A percentile compares a stretch with the other conserved stretches of the same genome.
phyloP scores from a whole-genome alignment of 768 basidiomycete genomes.

The Suillus fuscotomentosus region DNA sequence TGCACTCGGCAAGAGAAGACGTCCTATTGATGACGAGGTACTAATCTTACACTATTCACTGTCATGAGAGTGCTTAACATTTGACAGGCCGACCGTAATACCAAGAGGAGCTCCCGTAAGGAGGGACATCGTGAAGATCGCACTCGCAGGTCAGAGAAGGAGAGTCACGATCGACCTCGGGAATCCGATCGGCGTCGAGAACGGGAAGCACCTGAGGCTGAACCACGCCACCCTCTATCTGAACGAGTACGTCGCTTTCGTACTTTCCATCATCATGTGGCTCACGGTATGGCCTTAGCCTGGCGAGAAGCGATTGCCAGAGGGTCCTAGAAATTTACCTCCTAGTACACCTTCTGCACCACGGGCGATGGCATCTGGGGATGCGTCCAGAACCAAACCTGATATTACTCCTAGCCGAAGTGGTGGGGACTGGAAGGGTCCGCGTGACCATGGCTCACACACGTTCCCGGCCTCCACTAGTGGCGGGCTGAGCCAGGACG shows the following conservation, averaged over 20 bases:
- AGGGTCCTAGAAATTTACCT: constrained; percentile 54
- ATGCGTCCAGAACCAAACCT: constrained; percentile 41
- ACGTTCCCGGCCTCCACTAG: constrained; percentile 18
- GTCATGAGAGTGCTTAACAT: constrained; percentile 12
- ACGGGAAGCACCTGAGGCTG: constrained; percentile 53
- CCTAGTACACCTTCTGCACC: constrained; percentile 68
- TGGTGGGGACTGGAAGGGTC: constrained; percentile 51
- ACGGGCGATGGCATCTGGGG: constrained; percentile 61
- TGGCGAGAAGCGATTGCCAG: constrained; percentile 54
- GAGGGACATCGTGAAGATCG: constrained; percentile 78
- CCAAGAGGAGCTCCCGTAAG: constrained; percentile 82
- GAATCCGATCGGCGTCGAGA: constrained; percentile 71
- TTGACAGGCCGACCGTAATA: constrained; percentile 63
- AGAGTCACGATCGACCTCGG: constrained; percentile 61
- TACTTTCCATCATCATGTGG: constrained; percentile 1
- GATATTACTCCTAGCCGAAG: constrained; percentile 36
- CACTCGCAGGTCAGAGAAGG: constrained; percentile 67
- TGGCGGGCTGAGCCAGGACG: constrained; percentile 20
- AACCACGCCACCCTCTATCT: constrained; percentile 42
- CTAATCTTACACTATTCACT: constrained; percentile 23
- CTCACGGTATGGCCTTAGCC: constrained; percentile 30
- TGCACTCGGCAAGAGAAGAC: constrained; percentile 67
- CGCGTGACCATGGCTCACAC: constrained; percentile 32
- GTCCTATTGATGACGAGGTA: constrained; percentile 74
- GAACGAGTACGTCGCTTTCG: constrained; percentile 55